Evolutionary conservation across 139 green algal species (phyloP).

Genomic region (Eudorina sp.): DNA sequence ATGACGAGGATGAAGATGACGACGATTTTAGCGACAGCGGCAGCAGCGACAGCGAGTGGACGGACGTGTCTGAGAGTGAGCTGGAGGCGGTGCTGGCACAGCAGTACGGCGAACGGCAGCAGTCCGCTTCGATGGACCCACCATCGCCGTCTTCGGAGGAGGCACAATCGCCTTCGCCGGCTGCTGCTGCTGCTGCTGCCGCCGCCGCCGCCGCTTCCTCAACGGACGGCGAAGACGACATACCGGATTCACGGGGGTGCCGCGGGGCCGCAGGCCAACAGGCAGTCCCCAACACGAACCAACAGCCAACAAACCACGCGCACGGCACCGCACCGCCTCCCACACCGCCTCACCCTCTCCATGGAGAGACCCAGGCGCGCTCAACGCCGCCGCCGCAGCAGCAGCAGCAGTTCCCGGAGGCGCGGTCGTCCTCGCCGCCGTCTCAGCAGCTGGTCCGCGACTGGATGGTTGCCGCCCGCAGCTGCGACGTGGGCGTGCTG

Average conservation of each 20-base stretch:
- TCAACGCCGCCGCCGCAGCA: background rate
- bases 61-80: conserved; percentile 17
- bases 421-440: background rate
- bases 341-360: no score
- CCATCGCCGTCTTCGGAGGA: background rate
- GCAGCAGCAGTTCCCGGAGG: background rate
- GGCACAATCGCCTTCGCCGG: background rate
- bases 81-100: conserved; percentile 22
- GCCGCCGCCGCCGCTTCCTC: background rate
- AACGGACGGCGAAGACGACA: background rate
- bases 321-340: no score
- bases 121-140: background rate
- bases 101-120: background rate
- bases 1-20: no score
- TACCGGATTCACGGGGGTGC: no score
- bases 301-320: no score
- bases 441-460: conserved; percentile 13
- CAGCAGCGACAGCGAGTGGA: conserved; percentile 27
- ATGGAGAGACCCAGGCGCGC: no score
- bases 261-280: no score
- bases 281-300: background rate
- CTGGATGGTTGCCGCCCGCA: conserved; percentile 42
- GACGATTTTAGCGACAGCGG: background rate
- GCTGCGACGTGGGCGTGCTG: conserved; percentile 34
- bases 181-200: background rate